Conservation (phyloP, 352 stramenopile genomes). For the Phytophthora quininea region DNA sequence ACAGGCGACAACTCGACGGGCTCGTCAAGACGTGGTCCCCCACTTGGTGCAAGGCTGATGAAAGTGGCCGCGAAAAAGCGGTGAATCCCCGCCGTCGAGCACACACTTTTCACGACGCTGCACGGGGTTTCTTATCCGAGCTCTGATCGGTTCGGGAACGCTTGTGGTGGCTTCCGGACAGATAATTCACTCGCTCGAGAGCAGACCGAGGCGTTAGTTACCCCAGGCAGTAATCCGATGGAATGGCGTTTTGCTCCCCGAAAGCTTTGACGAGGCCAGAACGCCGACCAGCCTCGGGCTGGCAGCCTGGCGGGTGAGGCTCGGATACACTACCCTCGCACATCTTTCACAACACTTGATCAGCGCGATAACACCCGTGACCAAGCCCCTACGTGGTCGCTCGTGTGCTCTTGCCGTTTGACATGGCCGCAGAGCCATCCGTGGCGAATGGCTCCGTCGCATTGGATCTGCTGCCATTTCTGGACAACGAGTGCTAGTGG, state of each 20-base stretch:
- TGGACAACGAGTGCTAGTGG: too few species aligned
- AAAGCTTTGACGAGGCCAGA: too few species aligned
- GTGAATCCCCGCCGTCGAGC: constrained; percentile 21
- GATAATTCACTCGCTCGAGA: not conserved
- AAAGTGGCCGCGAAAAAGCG: not conserved
- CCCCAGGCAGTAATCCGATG: too few species aligned
- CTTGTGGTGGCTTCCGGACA: not conserved
- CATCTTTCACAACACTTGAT: not conserved
- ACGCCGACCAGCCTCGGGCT: not conserved
- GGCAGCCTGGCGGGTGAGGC: not conserved
- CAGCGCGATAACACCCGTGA: not conserved
- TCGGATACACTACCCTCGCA: constrained; percentile 6
- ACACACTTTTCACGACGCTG: not conserved
- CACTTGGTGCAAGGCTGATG: not conserved
- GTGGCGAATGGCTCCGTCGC: not conserved
- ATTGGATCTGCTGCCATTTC: not conserved
- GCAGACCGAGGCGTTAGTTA: not conserved
- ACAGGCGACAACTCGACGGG: too few species aligned
- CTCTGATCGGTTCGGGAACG: not conserved
- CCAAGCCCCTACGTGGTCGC: constrained; percentile 14
- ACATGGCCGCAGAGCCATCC: constrained; percentile 17
- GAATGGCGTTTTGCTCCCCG: too few species aligned
- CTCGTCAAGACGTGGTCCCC: too few species aligned
- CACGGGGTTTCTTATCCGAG: not conserved
- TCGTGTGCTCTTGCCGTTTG: constrained; percentile 9